phyloP scores from a whole-genome alignment of 768 basidiomycete species.

The Tephrocybe sp. region DNA sequence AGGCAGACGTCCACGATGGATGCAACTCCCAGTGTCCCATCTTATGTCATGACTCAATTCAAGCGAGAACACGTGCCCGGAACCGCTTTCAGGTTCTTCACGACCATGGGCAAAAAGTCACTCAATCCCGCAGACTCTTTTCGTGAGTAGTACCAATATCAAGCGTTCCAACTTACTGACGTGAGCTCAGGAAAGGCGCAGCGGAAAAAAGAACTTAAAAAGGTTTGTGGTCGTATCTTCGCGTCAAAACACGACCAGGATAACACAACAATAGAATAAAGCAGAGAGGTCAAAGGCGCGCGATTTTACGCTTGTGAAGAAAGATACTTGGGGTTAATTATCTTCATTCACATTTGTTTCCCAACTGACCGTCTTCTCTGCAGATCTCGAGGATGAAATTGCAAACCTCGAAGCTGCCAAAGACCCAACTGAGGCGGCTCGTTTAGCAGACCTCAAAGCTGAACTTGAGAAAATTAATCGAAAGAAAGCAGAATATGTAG shows the following conservation, averaged over 20 bases:
- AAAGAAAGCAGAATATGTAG: constrained; percentile 90
- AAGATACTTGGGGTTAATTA: constrained; percentile 77
- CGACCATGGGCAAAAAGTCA: constrained; percentile 80
- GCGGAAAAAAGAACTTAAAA: constrained; percentile 94
- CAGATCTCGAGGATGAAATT: constrained; percentile 85
- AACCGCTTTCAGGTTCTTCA: constrained; percentile 2
- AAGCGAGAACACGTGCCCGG: constrained; percentile 33
- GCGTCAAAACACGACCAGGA: constrained; percentile 11
- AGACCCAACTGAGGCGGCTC: constrained; percentile 53
- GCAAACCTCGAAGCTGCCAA: constrained; percentile 55
- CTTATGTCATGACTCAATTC: constrained; percentile 38
- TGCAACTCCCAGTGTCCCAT: constrained; percentile 14
- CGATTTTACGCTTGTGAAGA: constrained; percentile 92
- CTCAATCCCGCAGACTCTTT: constrained; percentile 94
- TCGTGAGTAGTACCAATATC: constrained; percentile 49
- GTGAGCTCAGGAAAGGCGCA: constrained; percentile 76
- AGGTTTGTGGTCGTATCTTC: constrained; percentile 50
- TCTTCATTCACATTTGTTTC: neutral
- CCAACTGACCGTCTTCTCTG: neutral
- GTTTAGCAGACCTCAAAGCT: constrained; percentile 66
- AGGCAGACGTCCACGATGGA: constrained; percentile 36
- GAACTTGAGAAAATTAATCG: constrained; percentile 81
- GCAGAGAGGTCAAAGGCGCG: constrained; percentile 74
- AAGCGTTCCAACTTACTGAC: neutral
- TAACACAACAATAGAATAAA: constrained; percentile 81